Evolutionary conservation across 768 basidiomycete species (phyloP).

Genomic region (Lactarius trivialis): DNA sequence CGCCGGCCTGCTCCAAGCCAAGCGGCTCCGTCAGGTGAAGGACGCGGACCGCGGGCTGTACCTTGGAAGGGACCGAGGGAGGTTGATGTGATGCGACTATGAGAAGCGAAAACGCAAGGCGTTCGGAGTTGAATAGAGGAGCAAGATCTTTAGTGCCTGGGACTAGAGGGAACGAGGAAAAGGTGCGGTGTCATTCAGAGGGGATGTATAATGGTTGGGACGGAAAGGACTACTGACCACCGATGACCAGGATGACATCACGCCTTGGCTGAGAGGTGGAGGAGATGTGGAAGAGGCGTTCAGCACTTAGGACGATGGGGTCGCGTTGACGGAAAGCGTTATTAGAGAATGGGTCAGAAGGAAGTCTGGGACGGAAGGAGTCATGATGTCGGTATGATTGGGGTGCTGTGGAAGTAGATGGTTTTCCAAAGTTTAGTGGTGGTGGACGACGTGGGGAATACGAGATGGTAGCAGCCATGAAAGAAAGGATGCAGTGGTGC

Average conservation of each 20-base stretch:
- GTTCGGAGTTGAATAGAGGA: slow-evolving; percentile 31
- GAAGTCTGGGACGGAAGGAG: slow-evolving; percentile 32
- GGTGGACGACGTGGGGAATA: neutral
- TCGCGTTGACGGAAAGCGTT: slow-evolving; percentile 23
- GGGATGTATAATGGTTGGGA: neutral
- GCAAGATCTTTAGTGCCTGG: slow-evolving; percentile 27
- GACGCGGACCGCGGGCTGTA: slow-evolving; percentile 31
- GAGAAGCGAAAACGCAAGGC: slow-evolving; percentile 34
- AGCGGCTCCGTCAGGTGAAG: slow-evolving; percentile 32
- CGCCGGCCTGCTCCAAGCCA: slow-evolving; percentile 30
- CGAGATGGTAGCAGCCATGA: neutral
- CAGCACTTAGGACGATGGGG: slow-evolving; percentile 28
- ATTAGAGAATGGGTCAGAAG: slow-evolving; percentile 32
- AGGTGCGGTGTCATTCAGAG: neutral
- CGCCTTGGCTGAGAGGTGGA: slow-evolving; percentile 25
- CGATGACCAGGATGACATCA: slow-evolving; percentile 35
- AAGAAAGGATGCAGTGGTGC: neutral
- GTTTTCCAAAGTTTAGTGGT: neutral
- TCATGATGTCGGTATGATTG: slow-evolving; percentile 18
- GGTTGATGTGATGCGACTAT: slow-evolving; percentile 35
- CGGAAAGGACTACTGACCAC: slow-evolving; percentile 28
- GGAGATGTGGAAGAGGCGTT: slow-evolving; percentile 23
- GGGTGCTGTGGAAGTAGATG: neutral
- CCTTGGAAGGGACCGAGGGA: slow-evolving; percentile 26
- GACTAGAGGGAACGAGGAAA: neutral